phyloP scores from a whole-genome alignment of 192 early-diverging fungal species.

The Entomortierella chlamydospora region DNA sequence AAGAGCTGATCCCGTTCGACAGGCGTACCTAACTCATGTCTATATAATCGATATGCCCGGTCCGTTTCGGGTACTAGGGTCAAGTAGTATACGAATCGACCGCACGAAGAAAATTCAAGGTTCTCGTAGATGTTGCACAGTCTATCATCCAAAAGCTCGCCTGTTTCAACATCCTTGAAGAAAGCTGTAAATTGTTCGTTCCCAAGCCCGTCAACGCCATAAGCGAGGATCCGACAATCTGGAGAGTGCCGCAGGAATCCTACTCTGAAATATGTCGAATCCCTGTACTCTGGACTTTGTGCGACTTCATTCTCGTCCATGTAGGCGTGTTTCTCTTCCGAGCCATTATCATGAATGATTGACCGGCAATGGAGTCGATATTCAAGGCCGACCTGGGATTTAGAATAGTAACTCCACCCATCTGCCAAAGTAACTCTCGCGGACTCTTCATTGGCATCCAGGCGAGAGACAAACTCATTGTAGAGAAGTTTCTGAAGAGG shows the following conservation, averaged over 20 bases:
- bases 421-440: slow-evolving; percentile 59
- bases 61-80: slow-evolving; percentile 61
- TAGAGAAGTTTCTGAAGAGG: slow-evolving; percentile 67
- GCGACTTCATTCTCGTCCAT: slow-evolving; percentile 68
- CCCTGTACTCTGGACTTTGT: slow-evolving; percentile 54
- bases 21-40: slow-evolving; percentile 59
- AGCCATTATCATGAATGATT: background rate
- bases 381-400: slow-evolving; percentile 52
- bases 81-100: slow-evolving; percentile 62
- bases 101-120: slow-evolving; percentile 68
- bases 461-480: slow-evolving; percentile 71
- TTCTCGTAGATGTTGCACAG: slow-evolving; percentile 64
- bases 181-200: slow-evolving; percentile 64
- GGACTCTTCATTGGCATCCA: slow-evolving; percentile 66
- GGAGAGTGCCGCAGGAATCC: slow-evolving; percentile 70
- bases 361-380: slow-evolving; percentile 45
- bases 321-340: slow-evolving; percentile 26
- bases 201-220: slow-evolving; percentile 64
- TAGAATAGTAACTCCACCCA: slow-evolving; percentile 69
- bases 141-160: slow-evolving; percentile 55
- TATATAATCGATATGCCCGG: slow-evolving; percentile 61
- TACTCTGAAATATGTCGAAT: slow-evolving; percentile 67
- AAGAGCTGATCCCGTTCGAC: slow-evolving; percentile 55
- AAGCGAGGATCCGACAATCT: slow-evolving; percentile 64
- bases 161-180: slow-evolving; percentile 62